Base-by-base conservation (phyloP, 2,329 filamentous ascomycete species). In the Epichloe gansuensis region DNA sequence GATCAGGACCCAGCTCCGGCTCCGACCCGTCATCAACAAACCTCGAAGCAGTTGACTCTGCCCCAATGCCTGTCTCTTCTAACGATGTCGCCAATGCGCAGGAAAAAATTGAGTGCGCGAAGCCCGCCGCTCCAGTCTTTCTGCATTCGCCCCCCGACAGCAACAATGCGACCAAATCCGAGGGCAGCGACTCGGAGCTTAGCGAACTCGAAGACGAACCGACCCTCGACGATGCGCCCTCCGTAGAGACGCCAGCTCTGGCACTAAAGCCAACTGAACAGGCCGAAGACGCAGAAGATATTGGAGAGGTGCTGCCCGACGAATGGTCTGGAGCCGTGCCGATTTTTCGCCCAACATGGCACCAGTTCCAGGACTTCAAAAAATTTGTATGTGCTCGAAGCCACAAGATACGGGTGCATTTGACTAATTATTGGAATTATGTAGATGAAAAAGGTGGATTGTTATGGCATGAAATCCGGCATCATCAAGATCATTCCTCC, bases 401-500 rank as follows among this genome's bases (percentile, higher is more conserved):
- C n/a, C 27, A 35, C 38, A 35, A 44, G 17, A 42, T 35, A 8
- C 51, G 11, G 5, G 31, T 41, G 7, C 40, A 56, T 54, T 66
- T 68, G 56, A 68, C 64, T 52, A 50, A 51, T 58, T 48, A 40
- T 6, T 55, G 38, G 48, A 44, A 31, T 31, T 15, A 47, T 43
- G 17, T 53, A 84, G 80, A 83, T 84, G 76, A 81, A 83, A 64
- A 90, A 88, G 68, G 81, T 98, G 56, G 88, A 98, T 67, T 81
- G 82, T 58, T 95, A 95, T 66, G 93, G 93, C 61, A 98, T 98
- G 93, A 88, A 89, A 69, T 93, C 89, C 23, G 93, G 93, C 38
- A 96, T 98, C 61, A 82, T 97, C 64, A 97, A 98, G 71, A 85
- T 98, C 53, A 85, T 97, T 50, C 90, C 93, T 31, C 93, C 93